Evolutionary conservation across 164 flowering plant genomes (phyloP), one percentile per base, ranked within the genome.

Genomic region (Dillenia turbinata): DNA sequence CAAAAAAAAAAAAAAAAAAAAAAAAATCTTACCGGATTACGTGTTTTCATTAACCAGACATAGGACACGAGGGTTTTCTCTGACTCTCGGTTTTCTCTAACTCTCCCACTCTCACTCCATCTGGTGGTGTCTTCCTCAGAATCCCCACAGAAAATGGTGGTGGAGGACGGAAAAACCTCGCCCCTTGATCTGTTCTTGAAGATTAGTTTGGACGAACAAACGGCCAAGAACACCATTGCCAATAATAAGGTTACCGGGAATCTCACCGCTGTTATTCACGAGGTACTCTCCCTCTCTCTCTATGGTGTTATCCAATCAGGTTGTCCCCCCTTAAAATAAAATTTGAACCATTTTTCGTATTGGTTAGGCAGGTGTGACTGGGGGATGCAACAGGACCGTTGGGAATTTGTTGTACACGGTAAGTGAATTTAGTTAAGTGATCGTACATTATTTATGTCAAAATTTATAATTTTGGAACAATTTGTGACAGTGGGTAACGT

Each of bases 361-460:
- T 64, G 54, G 62, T 57, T 75, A 90, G 98, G 98, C 97, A 7
- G 86, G 57, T 33, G 91, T 89, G 10, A 69, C 70, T 11, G 77
- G 75, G 53, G 98, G 97, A 43, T 90, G 98, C 59, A 72, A 73
- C 44, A 77, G 86, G 56, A 62, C 74, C 22, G 70, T 83, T 57
- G 98, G 98, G 12, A 94, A 90, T 77, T 83, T 89, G 17, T 71
- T 94, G 1, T 89, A 91, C 83, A 81, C 84, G 63, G 98, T 88
- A 77, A 66, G 72, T 49, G 66, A 47, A 26, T 43, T 12, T 11
- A 15, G 1, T 47, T 52, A 12, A 6, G 40, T 43, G 14, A 6
- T 24, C 50, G 10, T 17, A 7, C 10, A 19, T 45, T 17, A 15
- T 47, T 3, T 9, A 2, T 24, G 9, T 50, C 9, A 5, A 10